Base-by-base conservation (phyloP, 2,329 filamentous ascomycete genomes). In the Zymoseptoria pseudotritici region DNA sequence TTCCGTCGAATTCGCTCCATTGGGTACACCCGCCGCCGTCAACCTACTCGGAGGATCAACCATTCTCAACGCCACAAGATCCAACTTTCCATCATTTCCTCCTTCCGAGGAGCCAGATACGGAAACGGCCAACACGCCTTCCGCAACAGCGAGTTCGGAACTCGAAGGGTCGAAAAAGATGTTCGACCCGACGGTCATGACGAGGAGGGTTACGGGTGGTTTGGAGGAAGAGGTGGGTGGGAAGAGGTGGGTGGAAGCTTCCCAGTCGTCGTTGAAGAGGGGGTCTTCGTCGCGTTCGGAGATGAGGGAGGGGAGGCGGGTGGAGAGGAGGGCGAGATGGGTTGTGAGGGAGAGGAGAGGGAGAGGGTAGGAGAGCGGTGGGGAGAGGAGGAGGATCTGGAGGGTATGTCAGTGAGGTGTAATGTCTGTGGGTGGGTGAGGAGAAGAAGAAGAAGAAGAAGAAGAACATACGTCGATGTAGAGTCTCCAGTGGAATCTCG, bases 261-360 rank as follows among this genome's bases (percentile, higher is more conserved):
- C 90, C 94, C 94, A 99, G 78, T 99, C 94, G 76, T 99, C 94
- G 77, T 97, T 89, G 76, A 99, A 99, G 72, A 97, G 86, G 11
- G 94, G 94, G 69, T 99, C 94, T 77, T 99, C 94, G 76, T 97
- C 93, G 60, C 85, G 84, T 74, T 96, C 89, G 1, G 92, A 97
- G 73, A 90, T 90, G 56, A 97, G 81, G 24, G 86, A 83, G 7
- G 94, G 94, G 2, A 97, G 81, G 64, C 89, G 86, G 6, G 94
- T 93, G 29, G 90, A 87, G 63, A 97, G 86, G 53, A 99, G 88
- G 2, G 94, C 94, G 62, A 99, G 87, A 73, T 99, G 92, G 54
- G 90, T 93, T 20, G 94, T 96, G 60, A 97, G 83, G 31, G 91
- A 96, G 50, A 99, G 86, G 10, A 99, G 83, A 1, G 93, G 93